Conservation (phyloP, 352 stramenopile genomes). For the Phytophthora boehmeriae region DNA sequence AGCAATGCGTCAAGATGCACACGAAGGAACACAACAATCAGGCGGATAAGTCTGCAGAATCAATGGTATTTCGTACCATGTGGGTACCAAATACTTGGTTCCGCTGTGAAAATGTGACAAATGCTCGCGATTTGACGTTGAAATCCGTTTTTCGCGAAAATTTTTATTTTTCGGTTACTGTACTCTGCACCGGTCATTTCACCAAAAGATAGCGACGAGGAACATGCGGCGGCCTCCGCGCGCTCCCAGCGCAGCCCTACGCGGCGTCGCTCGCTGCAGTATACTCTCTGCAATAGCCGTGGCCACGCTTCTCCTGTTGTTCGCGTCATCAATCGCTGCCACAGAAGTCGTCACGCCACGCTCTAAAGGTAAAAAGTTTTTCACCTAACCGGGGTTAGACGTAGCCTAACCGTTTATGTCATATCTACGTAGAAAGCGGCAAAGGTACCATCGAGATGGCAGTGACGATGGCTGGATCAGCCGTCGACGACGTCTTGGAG, state of each 20-base stretch:
- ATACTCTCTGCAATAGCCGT: not conserved
- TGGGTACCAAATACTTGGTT: no score
- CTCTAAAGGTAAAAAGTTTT: slow-evolving; percentile 19
- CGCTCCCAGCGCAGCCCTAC: not conserved
- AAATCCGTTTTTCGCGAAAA: no score
- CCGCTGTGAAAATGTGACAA: no score
- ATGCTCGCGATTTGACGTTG: no score
- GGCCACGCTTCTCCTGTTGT: slow-evolving; percentile 14
- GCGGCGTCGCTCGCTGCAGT: not conserved
- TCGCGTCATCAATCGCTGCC: slow-evolving; percentile 2
- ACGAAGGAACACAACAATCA: no score
- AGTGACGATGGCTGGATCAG: slow-evolving; percentile 14
- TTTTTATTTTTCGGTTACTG: no score
- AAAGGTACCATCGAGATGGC: slow-evolving; percentile 21
- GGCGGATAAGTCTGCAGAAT: no score
- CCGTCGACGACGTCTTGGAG: slow-evolving; percentile 3
- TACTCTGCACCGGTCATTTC: no score
- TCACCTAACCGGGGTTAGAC: slow-evolving; percentile 3
- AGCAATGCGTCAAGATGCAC: no score
- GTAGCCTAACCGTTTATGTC: slow-evolving; percentile 3
- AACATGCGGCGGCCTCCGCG: slow-evolving; percentile 20
- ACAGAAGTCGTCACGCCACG: slow-evolving; percentile 29
- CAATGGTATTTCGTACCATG: no score
- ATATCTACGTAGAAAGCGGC: not conserved
- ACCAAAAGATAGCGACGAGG: not conserved